Base-by-base conservation (phyloP, 1,139 yeast genomes). In the Hansenula sp. region DNA sequence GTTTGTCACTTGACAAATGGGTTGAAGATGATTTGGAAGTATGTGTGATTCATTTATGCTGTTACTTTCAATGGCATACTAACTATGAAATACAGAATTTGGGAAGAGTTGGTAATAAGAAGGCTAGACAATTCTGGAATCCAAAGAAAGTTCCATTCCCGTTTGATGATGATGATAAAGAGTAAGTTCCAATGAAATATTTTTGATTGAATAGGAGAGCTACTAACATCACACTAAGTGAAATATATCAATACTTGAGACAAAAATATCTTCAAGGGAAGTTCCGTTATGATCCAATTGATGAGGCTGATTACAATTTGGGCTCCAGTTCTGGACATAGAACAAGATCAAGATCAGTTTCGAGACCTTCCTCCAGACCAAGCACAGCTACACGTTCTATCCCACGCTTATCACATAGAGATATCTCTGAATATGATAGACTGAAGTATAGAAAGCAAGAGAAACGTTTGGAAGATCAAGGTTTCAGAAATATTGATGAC, bases 1-100 rank as follows among this genome's bases (percentile, higher is more conserved):
- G 94, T 4, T 68, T 93, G 50, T 84, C 95, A 2, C 73, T 90
- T 57, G 99, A 93, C 59, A 71, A 74, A 13, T 93, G 97, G 90
- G 66, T 76, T 0, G 66, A 70, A 3, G 79, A 75, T 31, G 79
- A 88, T 54, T 62, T 86, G 16, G 80, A 74, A 12, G 38, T 36
- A 36, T 28, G 38, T 36, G 31, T 7, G 6, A 28, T 28, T 25
- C 13, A 32, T 15, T 60, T 68, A 28, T 65, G 86, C 47, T 68
- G 74, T 27, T 15, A 12, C 15, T 13, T 5, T 10, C 18, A 25
- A 33, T 5, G 8, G 10, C 12, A 5, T 8, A 19, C 7, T 33
- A 18, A 33, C 33, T 33, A 11, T 17, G n/a, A 3, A 7, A 16
- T 5, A 13, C 6, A 12, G 12, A 40, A 34, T 31, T 24, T 57